phyloP scores from a whole-genome alignment of 1,284 basidiomycete genomes.

The Puccinia novopanici region DNA sequence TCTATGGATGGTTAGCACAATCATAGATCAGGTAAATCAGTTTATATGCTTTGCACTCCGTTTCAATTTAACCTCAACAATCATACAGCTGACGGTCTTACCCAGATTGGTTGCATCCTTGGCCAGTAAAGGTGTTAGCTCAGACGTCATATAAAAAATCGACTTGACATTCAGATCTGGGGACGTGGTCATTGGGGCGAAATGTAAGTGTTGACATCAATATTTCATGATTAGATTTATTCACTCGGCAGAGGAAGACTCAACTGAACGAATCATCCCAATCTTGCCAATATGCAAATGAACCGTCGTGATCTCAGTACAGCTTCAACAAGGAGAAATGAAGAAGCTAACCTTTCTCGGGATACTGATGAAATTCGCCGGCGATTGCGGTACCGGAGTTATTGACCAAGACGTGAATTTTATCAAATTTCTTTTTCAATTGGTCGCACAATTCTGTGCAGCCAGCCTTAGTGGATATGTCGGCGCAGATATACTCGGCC shows the following conservation, averaged over 20 bases:
- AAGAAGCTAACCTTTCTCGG: constrained; percentile 44
- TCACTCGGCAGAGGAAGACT: not conserved
- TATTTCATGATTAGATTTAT: too few relatives aligned
- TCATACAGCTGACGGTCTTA: too few relatives aligned
- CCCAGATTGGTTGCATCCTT: too few relatives aligned
- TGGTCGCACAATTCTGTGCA: constrained; percentile 34
- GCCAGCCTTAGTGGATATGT: constrained; percentile 38
- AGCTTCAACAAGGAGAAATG: too few relatives aligned
- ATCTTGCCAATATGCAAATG: constrained; percentile 13
- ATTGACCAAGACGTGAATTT: constrained; percentile 49
- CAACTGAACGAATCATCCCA: constrained; percentile 46
- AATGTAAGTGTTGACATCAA: too few relatives aligned
- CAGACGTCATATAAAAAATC: constrained; percentile 50
- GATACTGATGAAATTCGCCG: constrained; percentile 40
- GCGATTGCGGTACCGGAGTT: constrained; percentile 41
- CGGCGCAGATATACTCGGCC: constrained; percentile 34
- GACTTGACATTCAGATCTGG: constrained; percentile 47
- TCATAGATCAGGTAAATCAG: not conserved
- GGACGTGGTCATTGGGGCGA: too few relatives aligned
- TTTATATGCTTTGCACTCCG: too few relatives aligned
- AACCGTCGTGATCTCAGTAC: too few relatives aligned
- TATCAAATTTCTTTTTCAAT: constrained; percentile 36
- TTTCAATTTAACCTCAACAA: too few relatives aligned
- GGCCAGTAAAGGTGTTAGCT: constrained; percentile 39
- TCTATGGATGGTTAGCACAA: constrained; percentile 43